Conservation (phyloP, 2,329 filamentous ascomycete genomes). For the Botrytis medusae region DNA sequence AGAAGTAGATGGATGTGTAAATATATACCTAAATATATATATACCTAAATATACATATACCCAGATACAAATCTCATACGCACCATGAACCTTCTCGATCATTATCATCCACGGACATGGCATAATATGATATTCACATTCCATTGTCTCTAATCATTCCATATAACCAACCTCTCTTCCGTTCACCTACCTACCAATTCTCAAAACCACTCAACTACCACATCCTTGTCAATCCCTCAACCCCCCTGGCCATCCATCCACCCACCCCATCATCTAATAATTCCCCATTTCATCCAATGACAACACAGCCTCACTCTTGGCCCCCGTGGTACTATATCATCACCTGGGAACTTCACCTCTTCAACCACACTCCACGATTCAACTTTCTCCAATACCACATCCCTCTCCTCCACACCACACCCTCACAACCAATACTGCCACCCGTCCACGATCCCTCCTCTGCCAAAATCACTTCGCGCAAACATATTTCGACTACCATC, state of each 20-base stretch:
- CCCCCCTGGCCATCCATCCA: neutral
- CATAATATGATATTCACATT: neutral
- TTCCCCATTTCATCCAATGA: neutral
- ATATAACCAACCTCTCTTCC: neutral
- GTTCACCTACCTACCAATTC: neutral
- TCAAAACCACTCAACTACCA: too few relatives aligned
- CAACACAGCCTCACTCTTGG: slow-evolving; percentile 13
- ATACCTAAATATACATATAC: too few relatives aligned
- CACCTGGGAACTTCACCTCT: neutral
- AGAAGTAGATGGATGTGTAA: too few relatives aligned
- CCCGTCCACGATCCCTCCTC: too few relatives aligned
- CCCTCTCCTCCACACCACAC: neutral
- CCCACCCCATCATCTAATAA: too few relatives aligned
- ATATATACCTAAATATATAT: neutral
- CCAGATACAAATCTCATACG: neutral
- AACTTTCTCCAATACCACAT: neutral
- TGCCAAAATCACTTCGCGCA: neutral
- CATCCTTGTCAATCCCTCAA: neutral
- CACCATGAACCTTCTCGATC: neutral
- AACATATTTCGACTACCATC: neutral
- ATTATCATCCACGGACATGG: neutral
- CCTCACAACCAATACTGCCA: neutral
- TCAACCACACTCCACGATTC: neutral
- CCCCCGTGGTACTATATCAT: neutral
- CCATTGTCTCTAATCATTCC: neutral